Percentiles rank a stretch among this genome's conserved stretches.
phyloP scores from a whole-genome alignment of 2,329 filamentous ascomycete genomes.

The Botrytis paeoniae region DNA sequence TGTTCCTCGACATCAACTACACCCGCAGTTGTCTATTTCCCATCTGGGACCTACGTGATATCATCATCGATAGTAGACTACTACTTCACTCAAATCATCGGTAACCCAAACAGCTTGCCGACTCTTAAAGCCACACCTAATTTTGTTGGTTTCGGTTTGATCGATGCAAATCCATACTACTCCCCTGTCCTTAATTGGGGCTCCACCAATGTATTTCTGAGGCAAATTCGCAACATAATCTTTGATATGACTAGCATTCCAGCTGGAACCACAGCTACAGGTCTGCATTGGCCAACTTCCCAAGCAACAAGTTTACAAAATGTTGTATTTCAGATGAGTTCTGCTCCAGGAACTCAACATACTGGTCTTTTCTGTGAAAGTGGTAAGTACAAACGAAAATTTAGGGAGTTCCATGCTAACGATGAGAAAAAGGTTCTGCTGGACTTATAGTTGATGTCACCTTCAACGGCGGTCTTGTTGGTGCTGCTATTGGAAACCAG shows the following conservation, averaged over 20 bases:
- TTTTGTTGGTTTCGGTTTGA: constrained; percentile 73
- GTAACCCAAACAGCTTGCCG: constrained; percentile 48
- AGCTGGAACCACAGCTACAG: constrained; percentile 35
- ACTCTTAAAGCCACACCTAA: constrained; percentile 67
- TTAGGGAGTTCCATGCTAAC: constrained; percentile 39
- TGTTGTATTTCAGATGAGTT: constrained; percentile 56
- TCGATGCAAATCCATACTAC: constrained; percentile 80
- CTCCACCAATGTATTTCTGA: constrained; percentile 68
- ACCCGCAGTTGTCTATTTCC: constrained; percentile 40
- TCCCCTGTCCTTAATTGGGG: constrained; percentile 66
- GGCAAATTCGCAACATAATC: constrained; percentile 63
- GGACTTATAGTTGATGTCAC: constrained; percentile 57
- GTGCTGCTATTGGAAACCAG: constrained; percentile 60
- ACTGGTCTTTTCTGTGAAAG: constrained; percentile 60
- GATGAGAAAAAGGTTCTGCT: constrained; percentile 45
- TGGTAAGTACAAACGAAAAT: constrained; percentile 24
- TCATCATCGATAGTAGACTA: constrained; percentile 28
- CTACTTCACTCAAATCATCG: constrained; percentile 34
- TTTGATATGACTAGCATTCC: constrained; percentile 50
- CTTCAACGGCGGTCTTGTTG: constrained; percentile 60
- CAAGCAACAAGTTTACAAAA: constrained; percentile 61
- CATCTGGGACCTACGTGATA: constrained; percentile 33
- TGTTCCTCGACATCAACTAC: constrained; percentile 47
- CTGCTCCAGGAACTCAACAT: constrained; percentile 46
- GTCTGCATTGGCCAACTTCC: constrained; percentile 53